Conservation (phyloP, 495 filamentous ascomycete species). For the Pseudoneurospora amorphoporcata region DNA sequence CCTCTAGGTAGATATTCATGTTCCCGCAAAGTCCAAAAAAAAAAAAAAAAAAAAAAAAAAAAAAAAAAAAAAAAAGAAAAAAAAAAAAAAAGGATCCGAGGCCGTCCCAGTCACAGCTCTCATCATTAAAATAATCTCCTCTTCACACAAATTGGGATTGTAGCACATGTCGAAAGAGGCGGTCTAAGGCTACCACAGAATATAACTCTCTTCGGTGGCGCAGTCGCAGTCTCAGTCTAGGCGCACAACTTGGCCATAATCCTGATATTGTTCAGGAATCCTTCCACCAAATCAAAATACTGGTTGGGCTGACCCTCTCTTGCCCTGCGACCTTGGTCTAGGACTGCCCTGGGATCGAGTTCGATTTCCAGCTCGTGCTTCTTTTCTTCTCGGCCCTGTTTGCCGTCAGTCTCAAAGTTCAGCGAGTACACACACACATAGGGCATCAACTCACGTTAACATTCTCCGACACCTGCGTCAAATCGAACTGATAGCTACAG, state of each 20-base stretch:
- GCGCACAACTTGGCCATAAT: constrained; percentile 38
- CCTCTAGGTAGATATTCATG: not conserved
- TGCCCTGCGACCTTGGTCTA: constrained; percentile 57
- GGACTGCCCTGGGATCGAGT: constrained; percentile 53
- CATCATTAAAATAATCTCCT: not conserved
- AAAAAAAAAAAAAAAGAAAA: too few species aligned
- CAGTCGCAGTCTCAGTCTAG: not conserved
- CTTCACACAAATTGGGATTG: not conserved
- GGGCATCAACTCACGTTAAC: constrained; percentile 39
- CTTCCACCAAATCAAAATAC: constrained; percentile 66
- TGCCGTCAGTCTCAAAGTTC: not conserved
- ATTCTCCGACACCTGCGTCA: constrained; percentile 66
- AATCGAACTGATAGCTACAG: constrained; percentile 72
- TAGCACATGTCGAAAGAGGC: not conserved
- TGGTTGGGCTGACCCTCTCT: constrained; percentile 48
- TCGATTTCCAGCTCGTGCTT: constrained; percentile 89
- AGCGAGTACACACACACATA: not conserved
- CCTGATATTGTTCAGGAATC: constrained; percentile 75
- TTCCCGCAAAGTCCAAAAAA: not conserved
- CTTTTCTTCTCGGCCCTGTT: constrained; percentile 43
- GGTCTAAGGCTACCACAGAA: too few species aligned
- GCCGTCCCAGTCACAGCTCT: not conserved
- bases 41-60: too few species aligned
- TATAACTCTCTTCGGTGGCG: too few species aligned
- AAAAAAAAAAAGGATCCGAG: not conserved